Percentiles rank a stretch among this genome's conserved stretches.
These are phyloP conservation scores for Chytridium lagenaria DNA, from an alignment of 371 early-diverging fungal genomes.

Conservation along the genomic window DNA sequence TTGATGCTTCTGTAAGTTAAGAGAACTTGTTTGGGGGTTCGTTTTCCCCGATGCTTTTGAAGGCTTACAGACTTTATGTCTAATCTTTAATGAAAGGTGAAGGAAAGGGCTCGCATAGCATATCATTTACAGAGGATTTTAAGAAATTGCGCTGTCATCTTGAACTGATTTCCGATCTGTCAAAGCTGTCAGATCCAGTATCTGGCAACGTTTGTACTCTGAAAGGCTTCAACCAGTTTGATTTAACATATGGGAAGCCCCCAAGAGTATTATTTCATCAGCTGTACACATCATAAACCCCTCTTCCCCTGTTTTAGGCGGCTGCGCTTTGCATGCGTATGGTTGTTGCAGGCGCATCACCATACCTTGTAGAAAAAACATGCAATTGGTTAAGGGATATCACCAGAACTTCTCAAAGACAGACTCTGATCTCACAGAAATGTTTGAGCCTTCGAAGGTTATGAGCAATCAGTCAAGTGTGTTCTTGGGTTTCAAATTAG, in stretches of 20 bases:
- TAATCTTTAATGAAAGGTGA: background rate
- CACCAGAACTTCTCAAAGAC: background rate
- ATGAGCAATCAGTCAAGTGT: slow-evolving; percentile 26
- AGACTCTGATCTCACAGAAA: background rate
- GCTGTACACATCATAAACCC: background rate
- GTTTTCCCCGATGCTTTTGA: background rate
- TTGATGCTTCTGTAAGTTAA: background rate
- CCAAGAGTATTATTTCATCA: slow-evolving; percentile 30
- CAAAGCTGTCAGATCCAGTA: slow-evolving; percentile 4
- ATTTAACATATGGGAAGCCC: slow-evolving; percentile 28
- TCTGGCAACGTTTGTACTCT: background rate
- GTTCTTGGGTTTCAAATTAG: slow-evolving; percentile 33
- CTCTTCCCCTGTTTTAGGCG: slow-evolving; percentile 21
- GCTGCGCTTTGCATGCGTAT: slow-evolving; percentile 43
- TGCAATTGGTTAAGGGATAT: slow-evolving; percentile 19
- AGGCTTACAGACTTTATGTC: background rate
- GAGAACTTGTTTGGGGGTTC: no score
- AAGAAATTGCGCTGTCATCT: background rate
- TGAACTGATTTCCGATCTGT: background rate
- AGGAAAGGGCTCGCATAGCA: background rate
- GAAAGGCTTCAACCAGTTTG: slow-evolving; percentile 49
- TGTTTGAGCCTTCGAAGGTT: slow-evolving; percentile 27
- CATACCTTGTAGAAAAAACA: slow-evolving; percentile 28
- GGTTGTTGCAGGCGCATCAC: slow-evolving; percentile 43
- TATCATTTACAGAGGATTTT: background rate